Conservation (phyloP, 139 green algal genomes). For the Limnomonas spitsbergensis region DNA sequence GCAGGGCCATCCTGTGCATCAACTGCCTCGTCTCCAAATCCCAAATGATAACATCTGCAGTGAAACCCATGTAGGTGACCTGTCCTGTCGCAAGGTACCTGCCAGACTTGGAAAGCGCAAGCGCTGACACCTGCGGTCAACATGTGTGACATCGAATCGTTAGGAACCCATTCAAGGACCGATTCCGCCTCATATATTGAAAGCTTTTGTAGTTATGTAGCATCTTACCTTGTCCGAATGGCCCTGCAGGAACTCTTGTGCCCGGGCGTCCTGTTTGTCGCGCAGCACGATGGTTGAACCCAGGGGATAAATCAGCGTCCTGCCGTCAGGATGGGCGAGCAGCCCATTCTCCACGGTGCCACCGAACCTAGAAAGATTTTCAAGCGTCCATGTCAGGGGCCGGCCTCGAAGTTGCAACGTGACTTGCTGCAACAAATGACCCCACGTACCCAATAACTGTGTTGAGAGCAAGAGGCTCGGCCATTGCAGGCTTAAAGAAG, state of each 20-base stretch:
- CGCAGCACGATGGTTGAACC: slow-evolving; percentile 75
- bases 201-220: no score
- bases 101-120: slow-evolving; percentile 65
- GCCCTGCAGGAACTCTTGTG: slow-evolving; percentile 63
- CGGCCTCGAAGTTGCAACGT: neutral
- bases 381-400: slow-evolving; percentile 6
- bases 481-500: slow-evolving; percentile 34
- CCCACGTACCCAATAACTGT: slow-evolving; percentile 40
- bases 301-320: slow-evolving; percentile 76
- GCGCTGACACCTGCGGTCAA: slow-evolving; percentile 63
- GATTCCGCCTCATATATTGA: neutral
- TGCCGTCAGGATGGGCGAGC: slow-evolving; percentile 65
- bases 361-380: slow-evolving; percentile 58
- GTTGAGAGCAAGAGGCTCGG: slow-evolving; percentile 45
- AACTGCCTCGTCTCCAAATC: slow-evolving; percentile 61
- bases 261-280: slow-evolving; percentile 47
- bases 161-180: neutral
- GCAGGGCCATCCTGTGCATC: slow-evolving; percentile 70
- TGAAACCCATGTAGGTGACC: slow-evolving; percentile 82
- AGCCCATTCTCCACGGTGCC: slow-evolving; percentile 66
- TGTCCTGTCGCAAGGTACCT: slow-evolving; percentile 77
- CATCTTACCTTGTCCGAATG: slow-evolving; percentile 53
- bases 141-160: neutral
- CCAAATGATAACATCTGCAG: slow-evolving; percentile 85
- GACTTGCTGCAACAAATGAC: neutral